phyloP scores from a whole-genome alignment of 2,329 filamentous ascomycete species.

The Talaromyces sp. region DNA sequence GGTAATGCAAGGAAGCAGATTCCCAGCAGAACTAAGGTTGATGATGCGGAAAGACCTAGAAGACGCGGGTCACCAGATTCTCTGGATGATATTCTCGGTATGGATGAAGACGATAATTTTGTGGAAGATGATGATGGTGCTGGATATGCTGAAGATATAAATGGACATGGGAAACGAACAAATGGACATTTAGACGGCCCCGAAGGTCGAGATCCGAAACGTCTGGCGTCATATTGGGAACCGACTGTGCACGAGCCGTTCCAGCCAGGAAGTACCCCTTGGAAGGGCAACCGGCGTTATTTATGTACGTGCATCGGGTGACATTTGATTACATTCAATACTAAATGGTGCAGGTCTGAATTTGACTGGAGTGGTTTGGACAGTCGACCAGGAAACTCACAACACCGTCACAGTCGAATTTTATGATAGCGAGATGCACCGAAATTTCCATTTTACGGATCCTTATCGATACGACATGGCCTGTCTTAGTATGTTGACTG shows the following conservation, averaged over 20 bases:
- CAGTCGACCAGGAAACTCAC: constrained; percentile 87
- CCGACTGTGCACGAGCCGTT: constrained; percentile 78
- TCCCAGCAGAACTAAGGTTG: constrained; percentile 54
- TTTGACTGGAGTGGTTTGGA: constrained; percentile 92
- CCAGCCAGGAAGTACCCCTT: constrained; percentile 91
- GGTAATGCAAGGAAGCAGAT: constrained; percentile 57
- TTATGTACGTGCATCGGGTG: constrained; percentile 54
- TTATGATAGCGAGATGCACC: constrained; percentile 86
- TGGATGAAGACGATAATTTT: constrained; percentile 75
- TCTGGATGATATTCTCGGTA: constrained; percentile 75
- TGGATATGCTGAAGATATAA: constrained; percentile 67
- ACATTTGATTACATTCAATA: too few relatives aligned
- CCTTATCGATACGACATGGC: constrained; percentile 95
- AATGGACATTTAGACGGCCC: constrained; percentile 48
- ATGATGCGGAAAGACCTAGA: constrained; percentile 47
- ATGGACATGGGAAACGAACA: constrained; percentile 60
- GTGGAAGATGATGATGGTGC: constrained; percentile 95
- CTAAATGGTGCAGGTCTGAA: constrained; percentile 59
- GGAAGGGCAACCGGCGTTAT: constrained; percentile 91
- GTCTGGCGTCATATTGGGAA: constrained; percentile 49
- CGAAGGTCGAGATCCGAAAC: constrained; percentile 49
- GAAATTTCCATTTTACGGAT: constrained; percentile 97
- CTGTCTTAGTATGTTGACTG: constrained; percentile 62
- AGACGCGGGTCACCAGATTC: constrained; percentile 68
- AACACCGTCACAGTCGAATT: constrained; percentile 96